A percentile compares a stretch with the other conserved stretches of the same genome.
phyloP scores from a whole-genome alignment of 1,284 basidiomycete species.

The Spongispora temasekensis region DNA sequence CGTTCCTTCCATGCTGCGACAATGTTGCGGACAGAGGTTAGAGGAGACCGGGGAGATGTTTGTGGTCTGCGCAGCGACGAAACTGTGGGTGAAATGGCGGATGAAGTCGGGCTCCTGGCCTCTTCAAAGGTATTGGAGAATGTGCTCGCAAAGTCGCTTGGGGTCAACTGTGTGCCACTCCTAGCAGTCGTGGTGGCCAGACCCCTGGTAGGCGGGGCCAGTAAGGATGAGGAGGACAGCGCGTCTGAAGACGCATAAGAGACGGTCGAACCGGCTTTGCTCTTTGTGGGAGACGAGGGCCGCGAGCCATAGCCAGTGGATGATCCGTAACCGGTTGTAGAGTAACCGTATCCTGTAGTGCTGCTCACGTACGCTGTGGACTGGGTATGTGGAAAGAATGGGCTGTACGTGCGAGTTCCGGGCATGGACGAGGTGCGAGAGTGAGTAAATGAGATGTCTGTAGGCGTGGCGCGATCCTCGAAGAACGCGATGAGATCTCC shows the following conservation, averaged over 20 bases:
- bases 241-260: constrained; percentile 29
- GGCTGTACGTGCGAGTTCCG: constrained; percentile 51
- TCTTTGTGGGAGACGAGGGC: constrained; percentile 49
- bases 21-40: constrained; percentile 74
- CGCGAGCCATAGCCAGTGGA: constrained; percentile 40
- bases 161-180: constrained; percentile 30
- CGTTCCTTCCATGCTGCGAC: constrained; percentile 79
- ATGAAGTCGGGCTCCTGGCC: constrained; percentile 25
- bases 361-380: constrained; percentile 42
- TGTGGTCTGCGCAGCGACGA: constrained; percentile 50
- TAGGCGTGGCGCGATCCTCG: constrained; percentile 50
- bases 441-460: constrained; percentile 41
- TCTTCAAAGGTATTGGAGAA: constrained; percentile 37
- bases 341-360: constrained; percentile 32
- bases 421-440: constrained; percentile 57
- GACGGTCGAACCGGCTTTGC: constrained; percentile 37
- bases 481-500: constrained; percentile 75
- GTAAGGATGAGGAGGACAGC: constrained; percentile 39
- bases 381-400: constrained; percentile 47
- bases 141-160: constrained; percentile 37
- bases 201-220: constrained; percentile 40
- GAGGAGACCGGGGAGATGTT: constrained; percentile 63
- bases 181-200: constrained; percentile 22
- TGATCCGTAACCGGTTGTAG: constrained; percentile 32
- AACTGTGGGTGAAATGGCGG: constrained; percentile 26